Conservation (phyloP, 176 grass and related monocot species). For the Stipa capillata region DNA sequence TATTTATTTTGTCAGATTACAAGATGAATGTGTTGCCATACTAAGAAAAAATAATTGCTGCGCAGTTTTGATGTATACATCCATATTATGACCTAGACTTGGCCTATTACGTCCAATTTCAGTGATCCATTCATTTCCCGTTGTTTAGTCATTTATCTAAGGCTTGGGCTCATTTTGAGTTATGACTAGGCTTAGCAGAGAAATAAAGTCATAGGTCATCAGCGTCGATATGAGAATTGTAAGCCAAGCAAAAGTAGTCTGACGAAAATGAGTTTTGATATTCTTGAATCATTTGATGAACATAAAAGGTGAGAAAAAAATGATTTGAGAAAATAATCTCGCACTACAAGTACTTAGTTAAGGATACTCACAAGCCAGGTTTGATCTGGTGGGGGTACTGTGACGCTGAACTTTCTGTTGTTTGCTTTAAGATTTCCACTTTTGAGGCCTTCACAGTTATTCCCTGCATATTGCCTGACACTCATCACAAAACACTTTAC, state of each 20-base stretch:
- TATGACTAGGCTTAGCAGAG: background rate
- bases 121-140: background rate
- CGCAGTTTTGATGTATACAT: background rate
- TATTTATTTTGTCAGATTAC: too few species aligned
- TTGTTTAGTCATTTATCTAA: too few species aligned
- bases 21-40: too few species aligned
- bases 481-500: background rate
- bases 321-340: background rate
- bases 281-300: background rate
- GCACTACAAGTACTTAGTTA: background rate
- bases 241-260: background rate
- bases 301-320: background rate
- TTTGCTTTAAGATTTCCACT: slow-evolving; percentile 7
- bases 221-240: background rate
- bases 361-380: slow-evolving; percentile 53
- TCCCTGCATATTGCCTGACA: slow-evolving; percentile 2
- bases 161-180: background rate
- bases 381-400: slow-evolving; percentile 7
- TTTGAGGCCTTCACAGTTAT: background rate
- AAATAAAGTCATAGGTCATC: background rate
- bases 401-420: slow-evolving; percentile 11
- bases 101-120: background rate
- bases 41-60: too few species aligned
- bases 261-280: background rate
- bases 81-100: background rate